A percentile compares a stretch with the other conserved stretches of the same genome.
phyloP scores from a whole-genome alignment of 768 basidiomycete genomes.

The Thelephora ganbajun region DNA sequence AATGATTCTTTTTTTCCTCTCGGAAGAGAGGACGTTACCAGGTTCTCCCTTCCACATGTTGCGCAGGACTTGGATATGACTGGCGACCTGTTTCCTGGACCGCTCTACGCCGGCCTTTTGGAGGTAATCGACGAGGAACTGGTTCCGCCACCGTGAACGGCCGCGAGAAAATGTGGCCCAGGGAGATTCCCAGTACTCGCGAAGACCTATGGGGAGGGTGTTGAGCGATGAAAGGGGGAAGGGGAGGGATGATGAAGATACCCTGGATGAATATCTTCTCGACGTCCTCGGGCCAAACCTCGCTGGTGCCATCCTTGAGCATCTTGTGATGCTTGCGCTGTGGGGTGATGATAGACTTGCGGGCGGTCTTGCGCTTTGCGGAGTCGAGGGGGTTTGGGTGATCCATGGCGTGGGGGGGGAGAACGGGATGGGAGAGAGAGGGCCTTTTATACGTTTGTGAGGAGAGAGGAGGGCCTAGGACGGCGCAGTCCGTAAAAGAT shows the following conservation, averaged over 20 bases:
- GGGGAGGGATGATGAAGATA: conserved; percentile 10
- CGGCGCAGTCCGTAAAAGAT: conserved; percentile 11
- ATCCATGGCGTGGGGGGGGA: conserved; percentile 9
- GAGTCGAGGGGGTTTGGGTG: conserved; percentile 5
- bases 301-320: conserved; percentile 63
- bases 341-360: conserved; percentile 41
- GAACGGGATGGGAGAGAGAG: conserved; percentile 17
- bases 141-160: conserved; percentile 71
- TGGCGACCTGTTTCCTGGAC: conserved; percentile 82
- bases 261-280: conserved; percentile 72
- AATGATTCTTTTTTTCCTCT: background rate
- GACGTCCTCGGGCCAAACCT: conserved; percentile 74
- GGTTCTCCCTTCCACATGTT: conserved; percentile 84
- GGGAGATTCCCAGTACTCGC: conserved; percentile 67
- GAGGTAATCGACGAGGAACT: conserved; percentile 74
- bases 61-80: conserved; percentile 71
- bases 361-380: conserved; percentile 4
- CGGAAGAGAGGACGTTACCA: conserved; percentile 27
- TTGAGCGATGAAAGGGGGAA: conserved; percentile 3
- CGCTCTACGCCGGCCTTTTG: conserved; percentile 54
- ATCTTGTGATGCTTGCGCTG: conserved; percentile 76
- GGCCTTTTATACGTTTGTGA: conserved; percentile 13
- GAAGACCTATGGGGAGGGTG: conserved; percentile 36
- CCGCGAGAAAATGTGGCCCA: conserved; percentile 73
- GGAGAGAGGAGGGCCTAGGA: conserved; percentile 11